Conservation (phyloP, 176 grass and related monocot genomes). For the Typha latifolia region DNA sequence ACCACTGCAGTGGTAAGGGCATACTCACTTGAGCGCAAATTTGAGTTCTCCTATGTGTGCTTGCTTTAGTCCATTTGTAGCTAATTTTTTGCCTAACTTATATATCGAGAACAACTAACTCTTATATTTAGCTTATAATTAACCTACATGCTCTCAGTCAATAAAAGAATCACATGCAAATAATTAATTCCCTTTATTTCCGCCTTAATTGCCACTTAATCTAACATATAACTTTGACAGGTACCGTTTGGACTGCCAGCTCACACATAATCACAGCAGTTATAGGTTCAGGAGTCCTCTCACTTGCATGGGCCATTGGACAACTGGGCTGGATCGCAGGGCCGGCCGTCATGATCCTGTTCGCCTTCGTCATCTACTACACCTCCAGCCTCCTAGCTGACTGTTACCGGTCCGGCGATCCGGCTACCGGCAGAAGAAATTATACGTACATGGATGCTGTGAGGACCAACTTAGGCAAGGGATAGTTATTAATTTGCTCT, state of each 20-base stretch:
- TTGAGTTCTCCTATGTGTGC: too few relatives aligned
- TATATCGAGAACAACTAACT: too few relatives aligned
- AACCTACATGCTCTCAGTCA: too few relatives aligned
- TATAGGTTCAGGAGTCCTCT: conserved; percentile 47
- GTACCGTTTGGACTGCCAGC: conserved; percentile 39
- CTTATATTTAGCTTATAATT: too few relatives aligned
- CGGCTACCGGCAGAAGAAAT: conserved; percentile 34
- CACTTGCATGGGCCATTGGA: conserved; percentile 40
- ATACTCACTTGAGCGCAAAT: too few relatives aligned
- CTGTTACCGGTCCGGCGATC: conserved; percentile 42
- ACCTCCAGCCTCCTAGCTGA: conserved; percentile 37
- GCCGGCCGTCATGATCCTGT: conserved; percentile 40
- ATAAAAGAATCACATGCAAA: too few relatives aligned
- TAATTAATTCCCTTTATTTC: neutral
- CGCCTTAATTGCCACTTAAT: neutral
- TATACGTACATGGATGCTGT: conserved; percentile 71
- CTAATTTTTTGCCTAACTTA: neutral
- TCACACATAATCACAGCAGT: conserved; percentile 61
- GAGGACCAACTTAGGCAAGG: conserved; percentile 32
- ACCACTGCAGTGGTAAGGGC: too few relatives aligned
- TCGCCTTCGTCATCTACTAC: conserved; percentile 40
- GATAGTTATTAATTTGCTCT: too few relatives aligned
- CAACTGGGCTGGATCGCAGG: conserved; percentile 49
- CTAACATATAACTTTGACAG: conserved; percentile 14
- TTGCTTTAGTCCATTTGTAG: too few relatives aligned